Base-by-base conservation (phyloP, 108 stramenopile species). In the Discostella pseudostelligera region DNA sequence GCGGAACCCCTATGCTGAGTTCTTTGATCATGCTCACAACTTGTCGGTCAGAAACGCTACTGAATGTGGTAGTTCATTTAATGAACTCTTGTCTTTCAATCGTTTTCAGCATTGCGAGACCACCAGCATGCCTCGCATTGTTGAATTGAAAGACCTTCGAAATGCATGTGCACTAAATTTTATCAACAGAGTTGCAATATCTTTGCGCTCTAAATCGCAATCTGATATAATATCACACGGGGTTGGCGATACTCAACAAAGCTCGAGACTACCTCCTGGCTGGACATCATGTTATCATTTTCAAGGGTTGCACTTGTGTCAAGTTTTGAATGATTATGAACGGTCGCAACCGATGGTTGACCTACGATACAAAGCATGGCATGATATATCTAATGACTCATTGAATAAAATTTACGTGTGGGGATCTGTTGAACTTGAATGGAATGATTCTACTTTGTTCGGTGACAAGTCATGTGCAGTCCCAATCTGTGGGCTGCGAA, bases 1-100 rank as follows among this genome's bases (percentile, higher is more conserved):
- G 46, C 72, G 92, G 40, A 87, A 87, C 46, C 85, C 85, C 0
- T 93, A 88, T 61, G 66, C 77, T 35, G 92, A 93, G 62, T 93
- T 90, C 65, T 90, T 93, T 86, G 87, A 90, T 84, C 88, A 90
- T 67, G 70, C 69, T 12, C 76, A 70, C 32, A 21, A 56, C 12
- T 56, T 24, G 14, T 17, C 26, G 19, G 8, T 9, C 53, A 22
- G 51, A 11, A 36, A 39, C 37, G 55, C 74, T 13, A 36, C 46
- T 29, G 63, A 70, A 54, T 77, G 76, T 42, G 76, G 76, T 32
- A 59, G 45, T 45, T 60, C 37, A 24, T 44, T 20, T 22, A 61
- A 42, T 46, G 49, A 56, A 40, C 43, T 59, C 42, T 43, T 49
- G 40, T 53, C 9, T 22, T 65, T 55, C 53, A 59, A 51, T 28